Conservation (phyloP, 345 rosid species). For the Boechera retrofracta region DNA sequence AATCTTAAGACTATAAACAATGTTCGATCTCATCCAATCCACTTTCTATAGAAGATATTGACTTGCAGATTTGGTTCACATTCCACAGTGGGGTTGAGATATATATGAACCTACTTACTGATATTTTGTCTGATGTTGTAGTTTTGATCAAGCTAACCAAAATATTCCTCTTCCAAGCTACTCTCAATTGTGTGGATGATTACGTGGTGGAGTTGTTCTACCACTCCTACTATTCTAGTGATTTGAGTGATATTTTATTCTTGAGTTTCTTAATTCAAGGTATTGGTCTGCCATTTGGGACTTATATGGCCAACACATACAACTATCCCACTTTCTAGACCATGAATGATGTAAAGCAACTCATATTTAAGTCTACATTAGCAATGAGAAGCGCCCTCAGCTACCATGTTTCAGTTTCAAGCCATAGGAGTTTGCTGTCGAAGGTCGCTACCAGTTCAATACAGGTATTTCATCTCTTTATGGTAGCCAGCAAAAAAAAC, state of each 20-base stretch:
- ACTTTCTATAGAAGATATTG: constrained; percentile 30
- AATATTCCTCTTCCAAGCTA: constrained; percentile 44
- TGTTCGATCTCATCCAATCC: constrained; percentile 38
- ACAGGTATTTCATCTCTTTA: constrained; percentile 31
- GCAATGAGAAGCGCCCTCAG: constrained; percentile 15
- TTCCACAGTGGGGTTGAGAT: constrained; percentile 28
- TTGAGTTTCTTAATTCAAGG: constrained; percentile 33
- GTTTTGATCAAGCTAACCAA: constrained; percentile 37
- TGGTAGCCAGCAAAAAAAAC: not conserved
- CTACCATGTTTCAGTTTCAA: constrained; percentile 36
- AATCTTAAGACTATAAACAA: constrained; percentile 27
- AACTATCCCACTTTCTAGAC: constrained; percentile 43
- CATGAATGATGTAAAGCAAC: constrained; percentile 16
- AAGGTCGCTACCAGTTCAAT: constrained; percentile 21
- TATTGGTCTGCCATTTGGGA: constrained; percentile 37
- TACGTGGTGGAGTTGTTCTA: constrained; percentile 48
- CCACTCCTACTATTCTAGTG: constrained; percentile 46
- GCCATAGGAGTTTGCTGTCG: constrained; percentile 12
- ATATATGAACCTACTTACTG: constrained; percentile 32
- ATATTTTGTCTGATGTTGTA: constrained; percentile 27
- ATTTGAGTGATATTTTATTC: constrained; percentile 43
- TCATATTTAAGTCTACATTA: constrained; percentile 29
- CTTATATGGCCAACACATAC: constrained; percentile 17
- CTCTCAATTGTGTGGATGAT: constrained; percentile 26
- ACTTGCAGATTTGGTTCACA: constrained; percentile 36